Evolutionary conservation across 306 rosid species (phyloP).

Genomic region (Nissolia schottii): DNA sequence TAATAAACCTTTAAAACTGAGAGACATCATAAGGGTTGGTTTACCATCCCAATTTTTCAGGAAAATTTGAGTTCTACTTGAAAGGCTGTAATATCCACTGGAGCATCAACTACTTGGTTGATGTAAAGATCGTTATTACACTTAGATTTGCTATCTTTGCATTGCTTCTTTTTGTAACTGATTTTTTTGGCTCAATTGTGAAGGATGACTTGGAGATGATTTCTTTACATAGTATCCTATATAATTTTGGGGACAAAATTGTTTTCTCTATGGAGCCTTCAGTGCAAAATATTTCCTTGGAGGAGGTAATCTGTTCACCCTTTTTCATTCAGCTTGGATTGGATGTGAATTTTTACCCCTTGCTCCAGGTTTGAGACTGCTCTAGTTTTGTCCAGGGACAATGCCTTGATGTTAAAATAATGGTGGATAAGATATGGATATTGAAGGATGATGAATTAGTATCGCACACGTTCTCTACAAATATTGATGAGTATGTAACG

Average conservation of each 20-base stretch:
- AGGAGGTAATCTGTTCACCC: constrained; percentile 49
- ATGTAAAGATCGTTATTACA: neutral
- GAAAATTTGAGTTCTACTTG: neutral
- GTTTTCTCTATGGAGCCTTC: constrained; percentile 56
- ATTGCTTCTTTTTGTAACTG: constrained; percentile 12
- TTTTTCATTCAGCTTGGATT: constrained; percentile 8
- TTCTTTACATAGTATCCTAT: constrained; percentile 47
- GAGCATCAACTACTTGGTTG: constrained; percentile 7
- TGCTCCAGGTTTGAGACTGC: constrained; percentile 20
- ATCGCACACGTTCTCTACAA: constrained; percentile 39
- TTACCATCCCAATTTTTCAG: neutral
- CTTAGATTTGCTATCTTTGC: neutral
- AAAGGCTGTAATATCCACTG: neutral
- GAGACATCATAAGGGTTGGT: neutral
- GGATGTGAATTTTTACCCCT: neutral
- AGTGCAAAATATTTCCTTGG: constrained; percentile 51
- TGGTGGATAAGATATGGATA: constrained; percentile 76
- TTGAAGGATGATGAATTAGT: constrained; percentile 71
- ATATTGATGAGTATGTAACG: constrained; percentile 46
- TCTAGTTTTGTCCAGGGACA: constrained; percentile 57
- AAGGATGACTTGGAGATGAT: constrained; percentile 68
- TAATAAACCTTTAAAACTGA: neutral
- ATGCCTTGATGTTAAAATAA: constrained; percentile 77
- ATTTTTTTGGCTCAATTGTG: constrained; percentile 24
- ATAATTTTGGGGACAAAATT: constrained; percentile 52